Conservation (phyloP, 306 rosid species). For the Vigna angularis region DNA sequence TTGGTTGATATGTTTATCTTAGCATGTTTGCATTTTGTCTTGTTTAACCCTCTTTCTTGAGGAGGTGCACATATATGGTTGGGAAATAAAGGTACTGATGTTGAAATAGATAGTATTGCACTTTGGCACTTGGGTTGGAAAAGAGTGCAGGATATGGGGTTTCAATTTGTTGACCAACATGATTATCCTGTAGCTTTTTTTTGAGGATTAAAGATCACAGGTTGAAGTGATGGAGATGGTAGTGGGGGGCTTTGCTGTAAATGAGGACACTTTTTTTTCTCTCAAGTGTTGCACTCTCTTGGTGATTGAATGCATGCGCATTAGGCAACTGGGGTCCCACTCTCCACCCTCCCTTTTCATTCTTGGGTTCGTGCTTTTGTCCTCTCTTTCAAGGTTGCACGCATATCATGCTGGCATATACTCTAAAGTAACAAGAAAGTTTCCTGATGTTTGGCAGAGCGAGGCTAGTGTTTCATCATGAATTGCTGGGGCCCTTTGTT, state of each 20-base stretch:
- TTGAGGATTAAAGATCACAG: conserved; percentile 55
- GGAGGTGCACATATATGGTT: conserved; percentile 54
- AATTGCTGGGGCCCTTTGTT: conserved; percentile 47
- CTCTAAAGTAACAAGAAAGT: conserved; percentile 56
- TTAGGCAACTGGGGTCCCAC: conserved; percentile 66
- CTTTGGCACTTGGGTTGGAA: conserved; percentile 46
- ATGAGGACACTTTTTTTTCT: conserved; percentile 57
- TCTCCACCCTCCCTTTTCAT: conserved; percentile 43
- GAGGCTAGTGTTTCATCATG: conserved; percentile 53
- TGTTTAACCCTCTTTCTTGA: conserved; percentile 39
- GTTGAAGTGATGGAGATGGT: conserved; percentile 60
- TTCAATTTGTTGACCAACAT: conserved; percentile 66
- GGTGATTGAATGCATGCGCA: conserved; percentile 72
- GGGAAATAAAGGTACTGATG: conserved; percentile 60
- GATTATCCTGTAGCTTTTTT: conserved; percentile 60
- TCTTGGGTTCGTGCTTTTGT: conserved; percentile 51
- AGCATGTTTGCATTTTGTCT: conserved; percentile 41
- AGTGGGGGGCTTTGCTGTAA: conserved; percentile 66
- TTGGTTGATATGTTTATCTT: conserved; percentile 51
- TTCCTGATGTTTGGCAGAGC: conserved; percentile 38
- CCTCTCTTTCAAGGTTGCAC: conserved; percentile 52
- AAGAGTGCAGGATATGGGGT: conserved; percentile 33
- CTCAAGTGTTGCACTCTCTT: conserved; percentile 55
- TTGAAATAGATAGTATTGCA: conserved; percentile 46
- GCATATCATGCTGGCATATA: conserved; percentile 50